These are phyloP conservation scores for Asterophora parasitica DNA, from an alignment of 768 basidiomycete genomes.

Conservation along the genomic window DNA sequence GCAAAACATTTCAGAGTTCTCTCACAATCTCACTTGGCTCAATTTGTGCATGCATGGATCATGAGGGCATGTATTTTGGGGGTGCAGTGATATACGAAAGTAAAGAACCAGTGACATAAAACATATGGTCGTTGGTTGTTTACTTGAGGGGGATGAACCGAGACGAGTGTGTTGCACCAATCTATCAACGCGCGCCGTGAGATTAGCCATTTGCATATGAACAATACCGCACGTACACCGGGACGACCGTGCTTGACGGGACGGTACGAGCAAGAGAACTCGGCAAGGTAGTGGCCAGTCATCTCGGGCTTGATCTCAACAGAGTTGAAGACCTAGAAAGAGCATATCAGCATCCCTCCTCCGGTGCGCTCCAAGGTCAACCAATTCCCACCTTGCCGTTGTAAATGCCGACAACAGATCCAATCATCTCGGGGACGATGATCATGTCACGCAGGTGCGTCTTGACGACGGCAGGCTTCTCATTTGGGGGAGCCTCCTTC, in stretches of 20 bases:
- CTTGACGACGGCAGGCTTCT: slow-evolving; percentile 98
- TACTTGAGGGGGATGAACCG: slow-evolving; percentile 98
- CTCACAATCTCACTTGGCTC: not conserved
- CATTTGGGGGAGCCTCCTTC: slow-evolving; percentile 98
- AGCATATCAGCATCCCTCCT: slow-evolving; percentile 1
- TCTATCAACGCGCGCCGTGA: slow-evolving; percentile 37
- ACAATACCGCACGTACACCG: slow-evolving; percentile 62
- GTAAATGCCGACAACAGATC: slow-evolving; percentile 96
- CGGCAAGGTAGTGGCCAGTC: slow-evolving; percentile 98
- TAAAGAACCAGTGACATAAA: slow-evolving; percentile 17
- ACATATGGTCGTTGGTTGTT: slow-evolving; percentile 25
- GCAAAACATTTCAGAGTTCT: not conserved
- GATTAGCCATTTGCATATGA: not conserved
- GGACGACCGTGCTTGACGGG: slow-evolving; percentile 99
- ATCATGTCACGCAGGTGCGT: slow-evolving; percentile 99
- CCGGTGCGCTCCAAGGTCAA: not conserved
- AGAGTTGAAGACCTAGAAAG: slow-evolving; percentile 76
- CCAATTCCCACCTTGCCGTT: slow-evolving; percentile 72
- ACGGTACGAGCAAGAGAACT: slow-evolving; percentile 95
- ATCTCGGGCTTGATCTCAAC: slow-evolving; percentile 99
- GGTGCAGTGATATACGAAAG: slow-evolving; percentile 7
- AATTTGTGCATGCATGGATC: slow-evolving; percentile 1
- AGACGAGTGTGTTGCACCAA: slow-evolving; percentile 89
- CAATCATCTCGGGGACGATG: slow-evolving; percentile 99
- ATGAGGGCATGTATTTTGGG: slow-evolving; percentile 14